Evolutionary conservation across 805 yeast genomes (phyloP), one percentile per base, ranked within the genome.

Genomic region (Hemisphaericaspora nanyangensis): DNA sequence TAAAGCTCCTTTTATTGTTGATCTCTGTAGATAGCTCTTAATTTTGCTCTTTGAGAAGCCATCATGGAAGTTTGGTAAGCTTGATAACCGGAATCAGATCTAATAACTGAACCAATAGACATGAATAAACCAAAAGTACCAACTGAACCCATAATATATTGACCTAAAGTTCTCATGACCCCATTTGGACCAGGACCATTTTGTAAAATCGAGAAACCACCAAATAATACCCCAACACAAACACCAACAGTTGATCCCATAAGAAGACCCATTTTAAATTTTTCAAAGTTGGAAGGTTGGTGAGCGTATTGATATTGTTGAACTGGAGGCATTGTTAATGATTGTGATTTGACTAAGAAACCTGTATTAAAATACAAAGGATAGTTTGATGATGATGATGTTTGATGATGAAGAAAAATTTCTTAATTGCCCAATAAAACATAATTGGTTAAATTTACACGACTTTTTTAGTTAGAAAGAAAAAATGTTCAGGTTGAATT

Each of bases 121-220:
- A 91, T 90, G 64, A 91, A 88, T 52, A 91, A 75, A 29, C 97
- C 97, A 64, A 93, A 91, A 8, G 97, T 91, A 35, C 95, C 96
- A 2, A 96, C 96, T 5, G 96, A 87, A 39, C 97, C 97, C 54
- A 85, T 82, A 65, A 93, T 90, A 65, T 90, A 93, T 67, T 91
- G 96, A 40, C 99, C 98, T 56, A 93, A 70, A 1, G 97, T 91
- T 68, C 96, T 82, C 82, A 93, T 85, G 41, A 87, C 87, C 40
- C 99, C 99, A 56, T 87, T 85, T 35, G 99, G 99, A 11, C 96
- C 96, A n/a, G 99, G 93, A 15, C 99, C 99, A 50, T 85, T 82
- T 40, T 89, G 90, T 48, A 88, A 62, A 50, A 95, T 84, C 42
- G 96, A 83, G 56, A 86, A 80, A 17, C 96, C 95, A 37, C 98